Percentiles rank a stretch among this genome's conserved stretches.
Evolutionary conservation across 495 filamentous ascomycete genomes (phyloP).

Genomic region (Clohesyomyces aquaticus): DNA sequence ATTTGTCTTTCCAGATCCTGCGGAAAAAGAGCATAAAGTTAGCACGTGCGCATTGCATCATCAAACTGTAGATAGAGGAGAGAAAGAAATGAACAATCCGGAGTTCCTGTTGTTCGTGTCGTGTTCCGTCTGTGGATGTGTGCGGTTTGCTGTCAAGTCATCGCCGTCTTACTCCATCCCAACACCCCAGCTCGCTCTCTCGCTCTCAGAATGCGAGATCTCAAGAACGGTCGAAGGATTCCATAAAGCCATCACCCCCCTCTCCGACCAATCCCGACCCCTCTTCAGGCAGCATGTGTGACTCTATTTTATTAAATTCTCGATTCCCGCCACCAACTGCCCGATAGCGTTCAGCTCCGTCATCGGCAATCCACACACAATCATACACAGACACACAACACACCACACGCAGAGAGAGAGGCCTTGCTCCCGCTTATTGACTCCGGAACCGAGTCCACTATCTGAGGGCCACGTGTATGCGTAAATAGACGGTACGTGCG

Average conservation of each 20-base stretch:
- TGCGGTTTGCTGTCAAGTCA: background rate
- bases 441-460: slow-evolving; percentile 32
- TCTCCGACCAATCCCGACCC: slow-evolving; percentile 9
- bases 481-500: background rate
- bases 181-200: no score
- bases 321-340: slow-evolving; percentile 4
- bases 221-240: no score
- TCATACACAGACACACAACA: no score
- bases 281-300: no score
- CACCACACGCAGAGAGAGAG: no score
- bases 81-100: background rate
- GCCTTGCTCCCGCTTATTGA: slow-evolving; percentile 33
- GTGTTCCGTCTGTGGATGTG: background rate
- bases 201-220: no score
- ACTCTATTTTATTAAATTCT: no score
- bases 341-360: slow-evolving; percentile 26
- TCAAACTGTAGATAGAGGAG: background rate
- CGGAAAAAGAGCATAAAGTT: slow-evolving; percentile 7
- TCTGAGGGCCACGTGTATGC: slow-evolving; percentile 38
- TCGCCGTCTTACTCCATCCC: background rate
- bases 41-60: slow-evolving; percentile 28
- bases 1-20: slow-evolving; percentile 98
- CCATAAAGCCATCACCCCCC: slow-evolving; percentile 30
- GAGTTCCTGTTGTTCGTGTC: background rate
- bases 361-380: slow-evolving; percentile 26